Evolutionary conservation across 148 eudicot genomes (phyloP), one percentile per base, ranked within the genome.

Genomic region (Vaccinium macrocarpon): DNA sequence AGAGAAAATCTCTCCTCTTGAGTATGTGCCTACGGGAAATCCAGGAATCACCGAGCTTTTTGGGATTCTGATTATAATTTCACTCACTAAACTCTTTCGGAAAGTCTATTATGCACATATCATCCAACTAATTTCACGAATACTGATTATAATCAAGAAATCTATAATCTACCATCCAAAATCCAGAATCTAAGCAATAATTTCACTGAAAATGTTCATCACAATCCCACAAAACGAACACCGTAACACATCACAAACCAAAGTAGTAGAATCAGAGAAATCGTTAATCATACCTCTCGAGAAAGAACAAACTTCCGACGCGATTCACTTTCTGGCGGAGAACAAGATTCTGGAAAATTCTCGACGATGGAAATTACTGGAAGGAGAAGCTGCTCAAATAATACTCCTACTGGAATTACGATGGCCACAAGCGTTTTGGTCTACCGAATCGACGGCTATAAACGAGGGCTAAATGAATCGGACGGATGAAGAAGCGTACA

Each of bases 371-470:
- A 25, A 35, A 75, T 13, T 8, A 12, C 6, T 35, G 11, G 61
- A 42, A 16, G 5, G 16, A 11, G 12, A 73, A 42, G 15, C 16
- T 27, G 73, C 18, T 68, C 14, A 55, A 23, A n/a, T 53, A 52
- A 42, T 42, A 5, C 38, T 42, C 6, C 46, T 11, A 19, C 23
- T 16, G 32, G 87, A 76, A 27, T n/a, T 77, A 82, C 68, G 78
- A 76, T 64, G 82, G 52, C 87, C 87, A 85, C 82, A 76, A 76
- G 55, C 61, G 8, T 75, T 35, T 76, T 13, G 2, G 6, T 64
- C 48, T 1, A 23, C 14, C 19, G 25, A 66, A 56, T 82, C 87
- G 56, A 81, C 87, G 81, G 87, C 25, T 23, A 8, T 1, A 42
- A 74, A 21, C 75, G 14, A 4, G 4, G 51, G 19, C 35, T 12